Conservation (phyloP, 148 eudicot genomes). For the Cornus suecica region DNA sequence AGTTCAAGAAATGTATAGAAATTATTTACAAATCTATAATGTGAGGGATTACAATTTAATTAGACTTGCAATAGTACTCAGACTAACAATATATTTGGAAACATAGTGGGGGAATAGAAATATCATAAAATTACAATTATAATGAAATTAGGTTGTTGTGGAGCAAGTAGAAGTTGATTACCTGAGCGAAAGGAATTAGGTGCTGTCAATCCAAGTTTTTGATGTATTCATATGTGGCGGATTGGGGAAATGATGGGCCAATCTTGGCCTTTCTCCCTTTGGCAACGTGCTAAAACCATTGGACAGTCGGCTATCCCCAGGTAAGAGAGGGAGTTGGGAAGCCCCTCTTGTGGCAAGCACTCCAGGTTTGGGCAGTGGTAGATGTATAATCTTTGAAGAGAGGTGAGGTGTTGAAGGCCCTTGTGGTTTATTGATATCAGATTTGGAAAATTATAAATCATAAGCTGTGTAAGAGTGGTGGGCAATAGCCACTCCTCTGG, state of each 20-base stretch:
- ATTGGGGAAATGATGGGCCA: not conserved
- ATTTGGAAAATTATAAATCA: not conserved
- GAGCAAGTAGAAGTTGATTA: too few relatives aligned
- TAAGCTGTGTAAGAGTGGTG: not conserved
- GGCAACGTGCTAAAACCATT: not conserved
- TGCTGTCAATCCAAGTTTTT: too few relatives aligned
- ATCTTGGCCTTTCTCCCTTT: not conserved
- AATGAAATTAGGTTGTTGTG: too few relatives aligned
- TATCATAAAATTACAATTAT: too few relatives aligned
- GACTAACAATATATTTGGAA: too few relatives aligned
- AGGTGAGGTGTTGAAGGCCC: conserved; percentile 5
- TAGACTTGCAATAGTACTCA: too few relatives aligned
- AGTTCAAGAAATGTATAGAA: too few relatives aligned
- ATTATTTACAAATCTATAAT: too few relatives aligned
- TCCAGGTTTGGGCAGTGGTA: not conserved
- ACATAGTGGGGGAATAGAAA: too few relatives aligned
- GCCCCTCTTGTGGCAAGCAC: not conserved
- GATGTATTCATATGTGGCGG: not conserved
- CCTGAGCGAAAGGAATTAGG: too few relatives aligned
- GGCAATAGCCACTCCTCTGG: conserved; percentile 2
- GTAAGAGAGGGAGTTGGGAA: not conserved
- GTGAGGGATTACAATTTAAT: too few relatives aligned
- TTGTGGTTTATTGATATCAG: not conserved
- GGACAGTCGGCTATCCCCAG: not conserved
- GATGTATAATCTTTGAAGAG: not conserved